phyloP scores from a whole-genome alignment of 2,329 filamentous ascomycete species.

The Lecanoromycetidae sp. region DNA sequence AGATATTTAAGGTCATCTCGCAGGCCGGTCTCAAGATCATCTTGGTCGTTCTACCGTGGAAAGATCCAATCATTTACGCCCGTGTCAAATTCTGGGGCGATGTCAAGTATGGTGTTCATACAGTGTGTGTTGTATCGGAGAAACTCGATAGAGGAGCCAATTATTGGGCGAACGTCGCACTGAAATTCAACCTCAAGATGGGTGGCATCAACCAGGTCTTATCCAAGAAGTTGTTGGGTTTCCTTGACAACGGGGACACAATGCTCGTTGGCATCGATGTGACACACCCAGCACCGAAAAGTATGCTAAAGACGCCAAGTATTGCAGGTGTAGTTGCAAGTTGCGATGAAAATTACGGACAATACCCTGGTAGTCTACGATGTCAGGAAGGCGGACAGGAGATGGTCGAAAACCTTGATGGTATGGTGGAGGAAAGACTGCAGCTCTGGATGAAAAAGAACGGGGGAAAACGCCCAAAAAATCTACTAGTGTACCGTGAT shows the following conservation, averaged over 20 bases:
- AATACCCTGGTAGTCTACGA: conserved; percentile 28
- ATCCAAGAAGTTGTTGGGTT: conserved; percentile 1
- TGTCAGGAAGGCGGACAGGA: conserved; percentile 22
- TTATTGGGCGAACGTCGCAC: conserved; percentile 15
- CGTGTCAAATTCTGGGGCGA: conserved; percentile 19
- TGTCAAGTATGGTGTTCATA: conserved; percentile 17
- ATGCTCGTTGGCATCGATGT: conserved; percentile 35
- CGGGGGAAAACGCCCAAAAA: conserved; percentile 8
- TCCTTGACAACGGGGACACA: conserved; percentile 19
- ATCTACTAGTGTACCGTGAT: conserved; percentile 27
- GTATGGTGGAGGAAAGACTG: conserved; percentile 24
- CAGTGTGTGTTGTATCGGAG: conserved; percentile 13
- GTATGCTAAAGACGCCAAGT: conserved; percentile 24
- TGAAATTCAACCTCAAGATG: conserved; percentile 22
- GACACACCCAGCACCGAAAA: conserved; percentile 27
- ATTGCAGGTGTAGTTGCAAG: conserved; percentile 33
- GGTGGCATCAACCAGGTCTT: conserved; percentile 19
- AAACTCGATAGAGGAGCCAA: conserved; percentile 4
- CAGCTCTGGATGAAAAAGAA: conserved; percentile 16
- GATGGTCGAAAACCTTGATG: conserved; percentile 21
- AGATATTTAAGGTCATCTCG: not conserved
- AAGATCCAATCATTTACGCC: conserved; percentile 17
- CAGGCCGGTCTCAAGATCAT: conserved; percentile 2
- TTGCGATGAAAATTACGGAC: conserved; percentile 23
- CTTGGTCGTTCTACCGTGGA: conserved; percentile 17